Base-by-base conservation (phyloP, 1,284 basidiomycete genomes). In the Trametes polyzona region DNA sequence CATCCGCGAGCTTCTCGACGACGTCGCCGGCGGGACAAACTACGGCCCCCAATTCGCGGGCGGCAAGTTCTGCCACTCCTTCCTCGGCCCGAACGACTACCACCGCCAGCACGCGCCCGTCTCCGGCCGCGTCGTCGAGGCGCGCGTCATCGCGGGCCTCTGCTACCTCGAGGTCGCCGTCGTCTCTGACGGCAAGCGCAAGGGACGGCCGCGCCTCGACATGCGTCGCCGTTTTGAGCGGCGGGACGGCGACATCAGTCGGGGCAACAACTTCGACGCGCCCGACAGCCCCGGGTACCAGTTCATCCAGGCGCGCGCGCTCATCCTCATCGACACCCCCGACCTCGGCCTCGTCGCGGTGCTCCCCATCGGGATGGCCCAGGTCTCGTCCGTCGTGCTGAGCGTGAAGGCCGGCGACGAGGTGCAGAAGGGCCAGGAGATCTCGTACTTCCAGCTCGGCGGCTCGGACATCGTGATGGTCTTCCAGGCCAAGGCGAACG, bases 101-200 rank as follows among this genome's bases (percentile, higher is more conserved):
- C 65, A 67, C 52, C 64, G 62, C 44, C 64, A 63, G 55, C 65
- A 67, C 42, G 65, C 64, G 17, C 65, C 65, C 2, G 59, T 65
- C 19, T 29, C 55, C 12, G 65, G 65, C 26, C 49, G 16, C 7
- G 58, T 67, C 39, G 16, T 64, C 44, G 60, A 64, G 47, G 63
- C 64, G 14, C 54, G 54, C 26, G 55, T 66, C 41, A 61, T 63
- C 47, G 55, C 55, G 5, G 64, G 65, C 47, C 47, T 67, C 32
- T 64, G 64, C 59, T 53, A 63, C 47, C 55, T 65, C 42, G 55
- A 49, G 17, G 32, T 58, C 46, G 44, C 35, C 27, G n/a, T n/a
- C n/a, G n/a, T n/a, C n/a, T n/a, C n/a, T n/a, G n/a, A n/a, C n/a
- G n/a, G n/a, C n/a, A n/a, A n/a, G 12, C 21, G 43, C 17, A 26